Evolutionary conservation across 2,329 filamentous ascomycete genomes (phyloP).

Genomic region (Cephalotrichum gorgonifer): DNA sequence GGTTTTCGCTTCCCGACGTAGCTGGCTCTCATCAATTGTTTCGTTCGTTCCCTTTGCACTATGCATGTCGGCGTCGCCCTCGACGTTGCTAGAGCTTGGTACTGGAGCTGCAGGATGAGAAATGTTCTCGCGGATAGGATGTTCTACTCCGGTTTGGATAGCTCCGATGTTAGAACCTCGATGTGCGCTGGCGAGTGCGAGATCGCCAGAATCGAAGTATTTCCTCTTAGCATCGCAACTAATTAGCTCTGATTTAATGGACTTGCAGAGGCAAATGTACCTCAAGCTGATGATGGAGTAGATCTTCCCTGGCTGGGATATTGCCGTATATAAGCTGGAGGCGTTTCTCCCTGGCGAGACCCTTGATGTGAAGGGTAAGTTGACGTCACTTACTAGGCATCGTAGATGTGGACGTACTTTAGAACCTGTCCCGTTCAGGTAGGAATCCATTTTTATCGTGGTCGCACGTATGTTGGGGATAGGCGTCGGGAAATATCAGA

Average conservation of each 20-base stretch:
- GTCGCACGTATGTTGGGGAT: too few species aligned
- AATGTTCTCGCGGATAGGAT: conserved; percentile 4
- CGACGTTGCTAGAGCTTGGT: conserved; percentile 5
- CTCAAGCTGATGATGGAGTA: neutral
- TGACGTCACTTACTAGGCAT: neutral
- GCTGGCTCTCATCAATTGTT: neutral
- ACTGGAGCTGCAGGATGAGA: conserved; percentile 4
- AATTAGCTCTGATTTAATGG: neutral
- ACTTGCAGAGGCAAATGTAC: neutral
- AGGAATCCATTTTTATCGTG: too few species aligned
- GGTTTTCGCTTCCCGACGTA: neutral
- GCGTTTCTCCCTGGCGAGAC: conserved; percentile 5
- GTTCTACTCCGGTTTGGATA: conserved; percentile 4
- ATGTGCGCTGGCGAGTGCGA: conserved; percentile 5
- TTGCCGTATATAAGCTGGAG: conserved; percentile 6
- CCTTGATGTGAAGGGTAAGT: neutral
- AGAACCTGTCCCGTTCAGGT: neutral
- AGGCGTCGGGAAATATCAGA: too few species aligned
- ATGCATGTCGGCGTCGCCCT: neutral
- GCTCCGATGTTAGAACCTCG: conserved; percentile 4
- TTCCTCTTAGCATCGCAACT: neutral
- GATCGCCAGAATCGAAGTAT: conserved; percentile 7
- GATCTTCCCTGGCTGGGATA: neutral
- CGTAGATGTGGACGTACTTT: neutral
- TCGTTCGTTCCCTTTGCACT: neutral